Base-by-base conservation (phyloP, 1,284 basidiomycete genomes). In the Trichosporon sp. region DNA sequence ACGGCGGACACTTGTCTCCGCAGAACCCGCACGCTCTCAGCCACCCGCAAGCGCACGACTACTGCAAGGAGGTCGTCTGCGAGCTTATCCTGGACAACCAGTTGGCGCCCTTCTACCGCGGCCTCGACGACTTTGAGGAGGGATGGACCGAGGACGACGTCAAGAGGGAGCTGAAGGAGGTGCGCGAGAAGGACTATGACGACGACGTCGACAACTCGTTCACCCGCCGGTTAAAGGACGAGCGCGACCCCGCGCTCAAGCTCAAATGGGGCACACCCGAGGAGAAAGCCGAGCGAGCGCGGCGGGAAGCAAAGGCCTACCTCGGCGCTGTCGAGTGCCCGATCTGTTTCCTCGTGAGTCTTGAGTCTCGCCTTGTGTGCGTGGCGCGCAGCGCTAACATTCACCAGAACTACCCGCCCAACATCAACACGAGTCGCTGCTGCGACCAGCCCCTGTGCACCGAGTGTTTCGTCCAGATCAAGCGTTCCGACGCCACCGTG, bases 401-500 rank as follows among this genome's bases (percentile, higher is more conserved):
- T 32, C 71, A 40, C 8, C 38, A 82, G 80, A 80, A 95, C 84
- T 98, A 97, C 81, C 95, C 95, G 40, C 88, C 91, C 35, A 96
- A 96, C 81, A 96, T 98, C 84, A 98, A 99, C 83, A 91, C 91
- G 75, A 97, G 96, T 26, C 89, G 96, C 79, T 99, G 96, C 84
- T 99, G 96, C 83, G 93, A 96, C 86, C 96, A 99, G 79, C 92
- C 93, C 37, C 96, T 99, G 78, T 99, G 96, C 83, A 98, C 96
- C 40, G 96, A 99, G 84, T 99, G 96, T 83, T 99, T 99, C 80
- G 95, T 98, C 16, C 96, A 98, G 85, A 98, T 99, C 86, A 98
- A 98, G 86, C 91, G 96, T 68, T 89, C 88, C 66, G 97, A 99
- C 78, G 94, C 96, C 4, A 96, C 93, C 0, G 87, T 93, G 3